These are phyloP conservation scores for Dorcoceras hygrometricum DNA, from an alignment of 257 asterid genomes.

Conservation along the genomic window DNA sequence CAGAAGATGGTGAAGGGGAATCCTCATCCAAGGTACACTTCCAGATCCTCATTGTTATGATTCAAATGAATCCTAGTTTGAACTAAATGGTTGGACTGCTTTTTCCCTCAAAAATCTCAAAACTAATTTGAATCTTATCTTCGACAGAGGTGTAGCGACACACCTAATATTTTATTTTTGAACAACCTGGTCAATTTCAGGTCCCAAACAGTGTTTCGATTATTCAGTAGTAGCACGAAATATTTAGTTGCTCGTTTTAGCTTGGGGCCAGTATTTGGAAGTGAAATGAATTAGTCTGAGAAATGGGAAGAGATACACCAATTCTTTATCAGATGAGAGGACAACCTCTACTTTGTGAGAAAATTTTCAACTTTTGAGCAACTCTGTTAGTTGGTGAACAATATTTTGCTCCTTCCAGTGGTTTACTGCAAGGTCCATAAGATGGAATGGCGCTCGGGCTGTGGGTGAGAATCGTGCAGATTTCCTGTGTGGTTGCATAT, in stretches of 20 bases:
- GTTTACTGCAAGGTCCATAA: background rate
- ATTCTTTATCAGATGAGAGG: background rate
- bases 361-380: background rate
- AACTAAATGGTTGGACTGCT: background rate
- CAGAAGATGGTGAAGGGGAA: conserved; percentile 98
- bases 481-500: background rate
- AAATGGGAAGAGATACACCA: background rate
- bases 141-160: conserved; percentile 11
- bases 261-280: background rate
- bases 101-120: conserved; percentile 8
- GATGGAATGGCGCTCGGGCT: background rate
- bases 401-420: background rate
- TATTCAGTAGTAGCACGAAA: background rate
- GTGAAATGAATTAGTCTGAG: background rate
- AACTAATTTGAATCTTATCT: conserved; percentile 11
- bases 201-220: conserved; percentile 13
- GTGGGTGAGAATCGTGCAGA: background rate
- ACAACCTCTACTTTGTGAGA: background rate
- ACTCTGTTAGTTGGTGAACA: background rate
- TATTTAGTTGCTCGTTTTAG: background rate
- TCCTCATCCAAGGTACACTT: conserved; percentile 82
- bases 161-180: conserved; percentile 10
- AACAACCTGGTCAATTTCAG: conserved; percentile 4
- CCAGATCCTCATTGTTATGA: conserved; percentile 20
- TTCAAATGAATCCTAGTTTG: conserved; percentile 19